Percentiles rank a stretch among this genome's conserved stretches.
phyloP scores from a whole-genome alignment of 441 rosid species.

The Dalechampia spathulata region DNA sequence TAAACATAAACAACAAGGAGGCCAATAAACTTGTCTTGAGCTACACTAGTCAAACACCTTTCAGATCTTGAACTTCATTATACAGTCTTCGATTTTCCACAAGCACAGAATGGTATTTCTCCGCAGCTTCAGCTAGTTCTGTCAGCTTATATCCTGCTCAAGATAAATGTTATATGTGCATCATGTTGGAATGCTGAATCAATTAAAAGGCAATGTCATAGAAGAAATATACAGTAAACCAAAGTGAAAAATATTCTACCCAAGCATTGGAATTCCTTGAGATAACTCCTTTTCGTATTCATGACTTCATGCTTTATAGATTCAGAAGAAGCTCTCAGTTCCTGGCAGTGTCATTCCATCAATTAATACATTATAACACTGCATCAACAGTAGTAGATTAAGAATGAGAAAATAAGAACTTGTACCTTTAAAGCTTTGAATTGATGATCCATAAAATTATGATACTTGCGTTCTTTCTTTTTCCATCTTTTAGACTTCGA shows the following conservation, averaged over 20 bases:
- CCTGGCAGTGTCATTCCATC: slow-evolving; percentile 14
- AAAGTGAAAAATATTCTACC: slow-evolving; percentile 13
- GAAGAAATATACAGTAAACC: not conserved
- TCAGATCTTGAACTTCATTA: slow-evolving; percentile 33
- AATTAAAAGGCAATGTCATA: not conserved
- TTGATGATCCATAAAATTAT: slow-evolving; percentile 39
- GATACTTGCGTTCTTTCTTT: slow-evolving; percentile 44
- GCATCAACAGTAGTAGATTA: not conserved
- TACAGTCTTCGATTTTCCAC: slow-evolving; percentile 30
- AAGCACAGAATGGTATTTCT: slow-evolving; percentile 28
- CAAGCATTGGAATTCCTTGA: slow-evolving; percentile 21
- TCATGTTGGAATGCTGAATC: not conserved
- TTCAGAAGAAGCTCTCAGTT: slow-evolving; percentile 19
- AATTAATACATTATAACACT: not conserved
- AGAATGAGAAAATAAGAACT: slow-evolving; percentile 7
- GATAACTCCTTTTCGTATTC: slow-evolving; percentile 20
- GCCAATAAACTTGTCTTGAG: not conserved
- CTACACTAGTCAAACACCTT: slow-evolving; percentile 15
- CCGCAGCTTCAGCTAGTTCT: slow-evolving; percentile 27
- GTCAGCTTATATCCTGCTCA: slow-evolving; percentile 24
- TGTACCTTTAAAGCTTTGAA: slow-evolving; percentile 51
- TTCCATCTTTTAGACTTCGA: slow-evolving; percentile 46
- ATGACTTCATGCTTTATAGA: slow-evolving; percentile 26
- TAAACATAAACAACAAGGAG: not conserved
- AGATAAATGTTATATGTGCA: not conserved